Conservation (phyloP, 2,329 filamentous ascomycete species). For the Trichoderma asperellum region DNA sequence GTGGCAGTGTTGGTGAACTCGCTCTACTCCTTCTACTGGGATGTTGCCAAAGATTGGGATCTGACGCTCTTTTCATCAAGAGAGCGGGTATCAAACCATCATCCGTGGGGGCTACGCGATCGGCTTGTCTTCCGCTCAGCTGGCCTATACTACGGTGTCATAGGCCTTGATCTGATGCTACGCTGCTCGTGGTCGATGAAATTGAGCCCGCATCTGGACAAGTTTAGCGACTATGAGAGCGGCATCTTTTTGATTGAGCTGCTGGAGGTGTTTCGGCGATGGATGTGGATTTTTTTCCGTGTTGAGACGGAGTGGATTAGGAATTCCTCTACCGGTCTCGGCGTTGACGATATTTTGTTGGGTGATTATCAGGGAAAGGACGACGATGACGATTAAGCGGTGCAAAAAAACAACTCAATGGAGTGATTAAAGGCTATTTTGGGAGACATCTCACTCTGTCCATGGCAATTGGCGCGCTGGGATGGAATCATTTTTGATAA, state of each 20-base stretch:
- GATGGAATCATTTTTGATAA: conserved; percentile 13
- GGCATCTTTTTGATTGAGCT: conserved; percentile 87
- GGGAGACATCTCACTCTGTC: conserved; percentile 1
- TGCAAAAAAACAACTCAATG: background rate
- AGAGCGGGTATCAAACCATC: conserved; percentile 63
- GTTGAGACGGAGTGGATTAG: conserved; percentile 91
- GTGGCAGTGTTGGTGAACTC: conserved; percentile 79
- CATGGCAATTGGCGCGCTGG: conserved; percentile 23
- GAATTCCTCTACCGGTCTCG: conserved; percentile 54
- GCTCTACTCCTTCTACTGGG: conserved; percentile 98
- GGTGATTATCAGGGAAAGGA: conserved; percentile 70
- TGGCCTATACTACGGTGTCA: conserved; percentile 79
- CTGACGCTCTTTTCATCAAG: conserved; percentile 74
- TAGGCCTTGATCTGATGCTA: conserved; percentile 76
- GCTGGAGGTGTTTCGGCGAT: conserved; percentile 83
- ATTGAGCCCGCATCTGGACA: conserved; percentile 78
- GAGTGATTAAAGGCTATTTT: background rate
- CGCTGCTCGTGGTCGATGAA: conserved; percentile 92
- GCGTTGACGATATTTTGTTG: conserved; percentile 73
- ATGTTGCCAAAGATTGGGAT: conserved; percentile 96
- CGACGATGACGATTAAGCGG: conserved; percentile 44
- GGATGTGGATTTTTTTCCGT: conserved; percentile 97
- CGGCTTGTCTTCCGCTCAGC: conserved; percentile 73
- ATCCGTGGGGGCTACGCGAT: conserved; percentile 77
- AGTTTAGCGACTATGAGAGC: conserved; percentile 83